Evolutionary conservation across 2,329 filamentous ascomycete species (phyloP).

Genomic region (Penicillium sp.): DNA sequence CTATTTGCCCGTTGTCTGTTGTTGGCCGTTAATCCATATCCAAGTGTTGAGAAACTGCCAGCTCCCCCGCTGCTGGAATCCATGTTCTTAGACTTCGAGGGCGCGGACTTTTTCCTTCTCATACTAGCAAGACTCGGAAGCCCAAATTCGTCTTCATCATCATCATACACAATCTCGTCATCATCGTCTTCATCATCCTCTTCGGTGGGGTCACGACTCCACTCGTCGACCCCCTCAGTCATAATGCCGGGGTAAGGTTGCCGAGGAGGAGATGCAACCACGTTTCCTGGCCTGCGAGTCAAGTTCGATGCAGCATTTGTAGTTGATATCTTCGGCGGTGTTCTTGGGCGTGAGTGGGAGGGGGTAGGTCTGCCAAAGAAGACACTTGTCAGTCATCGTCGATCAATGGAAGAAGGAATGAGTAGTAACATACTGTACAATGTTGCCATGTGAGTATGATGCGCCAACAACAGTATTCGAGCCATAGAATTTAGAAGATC

Average conservation of each 20-base stretch:
- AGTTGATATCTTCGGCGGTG: slow-evolving; percentile 65
- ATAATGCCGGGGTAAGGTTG: slow-evolving; percentile 79
- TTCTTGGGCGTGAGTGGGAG: slow-evolving; percentile 61
- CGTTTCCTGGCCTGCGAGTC: slow-evolving; percentile 44
- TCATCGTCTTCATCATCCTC: slow-evolving; percentile 64
- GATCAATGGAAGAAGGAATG: slow-evolving; percentile 45
- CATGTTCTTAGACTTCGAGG: slow-evolving; percentile 39
- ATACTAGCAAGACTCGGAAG: slow-evolving; percentile 89
- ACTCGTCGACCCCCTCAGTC: slow-evolving; percentile 77
- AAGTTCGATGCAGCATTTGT: slow-evolving; percentile 51
- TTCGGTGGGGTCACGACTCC: slow-evolving; percentile 56
- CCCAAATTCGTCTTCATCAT: slow-evolving; percentile 93
- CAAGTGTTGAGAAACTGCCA: slow-evolving; percentile 27
- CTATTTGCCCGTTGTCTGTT: slow-evolving; percentile 74
- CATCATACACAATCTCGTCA: slow-evolving; percentile 75
- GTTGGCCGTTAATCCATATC: slow-evolving; percentile 36
- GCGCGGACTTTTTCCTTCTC: slow-evolving; percentile 65
- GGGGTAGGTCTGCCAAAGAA: slow-evolving; percentile 15
- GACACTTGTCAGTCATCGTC: slow-evolving; percentile 16
- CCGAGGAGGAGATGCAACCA: slow-evolving; percentile 54
- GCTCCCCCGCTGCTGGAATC: slow-evolving; percentile 42
- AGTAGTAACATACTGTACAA: slow-evolving; percentile 66
- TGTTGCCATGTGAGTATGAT: slow-evolving; percentile 93
- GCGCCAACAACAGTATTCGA: slow-evolving; percentile 81
- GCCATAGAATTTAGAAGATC: slow-evolving; percentile 58